Percentiles rank a stretch among this genome's conserved stretches.
Evolutionary conservation across 2,329 filamentous ascomycete species (phyloP).

Genomic region (Rhynchosporium secalis): DNA sequence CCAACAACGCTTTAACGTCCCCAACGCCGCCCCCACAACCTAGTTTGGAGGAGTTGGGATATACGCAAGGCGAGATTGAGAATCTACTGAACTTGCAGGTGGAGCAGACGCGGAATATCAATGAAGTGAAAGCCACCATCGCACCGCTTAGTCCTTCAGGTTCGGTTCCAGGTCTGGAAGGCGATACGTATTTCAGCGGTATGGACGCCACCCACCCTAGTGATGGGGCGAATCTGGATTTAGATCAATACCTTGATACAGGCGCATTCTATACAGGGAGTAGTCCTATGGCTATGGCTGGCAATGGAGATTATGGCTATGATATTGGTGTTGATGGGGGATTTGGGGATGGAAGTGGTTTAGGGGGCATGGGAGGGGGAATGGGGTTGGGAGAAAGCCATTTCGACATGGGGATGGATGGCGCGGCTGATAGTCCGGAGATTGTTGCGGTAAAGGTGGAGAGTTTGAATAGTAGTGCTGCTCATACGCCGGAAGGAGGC

Average conservation of each 20-base stretch:
- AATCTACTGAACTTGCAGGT: slow-evolving; percentile 75
- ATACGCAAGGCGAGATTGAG: slow-evolving; percentile 74
- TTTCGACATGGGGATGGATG: slow-evolving; percentile 38
- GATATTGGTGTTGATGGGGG: slow-evolving; percentile 26
- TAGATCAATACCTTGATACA: slow-evolving; percentile 51
- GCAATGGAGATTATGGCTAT: slow-evolving; percentile 26
- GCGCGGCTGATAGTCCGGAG: slow-evolving; percentile 22
- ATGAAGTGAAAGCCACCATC: slow-evolving; percentile 71
- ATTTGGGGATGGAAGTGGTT: too few species aligned
- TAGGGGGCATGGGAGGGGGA: too few species aligned
- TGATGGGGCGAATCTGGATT: slow-evolving; percentile 45
- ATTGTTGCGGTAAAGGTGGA: slow-evolving; percentile 20
- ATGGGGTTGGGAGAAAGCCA: slow-evolving; percentile 29
- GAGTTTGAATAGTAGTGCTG: slow-evolving; percentile 29
- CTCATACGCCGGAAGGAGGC: slow-evolving; percentile 27
- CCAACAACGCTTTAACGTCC: slow-evolving; percentile 38
- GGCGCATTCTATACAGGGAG: slow-evolving; percentile 43
- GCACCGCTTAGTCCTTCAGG: slow-evolving; percentile 80
- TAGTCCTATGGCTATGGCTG: slow-evolving; percentile 25
- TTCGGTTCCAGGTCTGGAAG: slow-evolving; percentile 68
- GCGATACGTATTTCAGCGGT: slow-evolving; percentile 39
- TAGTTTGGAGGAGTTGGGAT: slow-evolving; percentile 60
- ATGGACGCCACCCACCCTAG: slow-evolving; percentile 40
- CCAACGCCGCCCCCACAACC: slow-evolving; percentile 46
- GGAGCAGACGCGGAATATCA: slow-evolving; percentile 75